Base-by-base conservation (phyloP, 1,284 basidiomycete genomes). In the Sporisorium iseilematis-ciliati region DNA sequence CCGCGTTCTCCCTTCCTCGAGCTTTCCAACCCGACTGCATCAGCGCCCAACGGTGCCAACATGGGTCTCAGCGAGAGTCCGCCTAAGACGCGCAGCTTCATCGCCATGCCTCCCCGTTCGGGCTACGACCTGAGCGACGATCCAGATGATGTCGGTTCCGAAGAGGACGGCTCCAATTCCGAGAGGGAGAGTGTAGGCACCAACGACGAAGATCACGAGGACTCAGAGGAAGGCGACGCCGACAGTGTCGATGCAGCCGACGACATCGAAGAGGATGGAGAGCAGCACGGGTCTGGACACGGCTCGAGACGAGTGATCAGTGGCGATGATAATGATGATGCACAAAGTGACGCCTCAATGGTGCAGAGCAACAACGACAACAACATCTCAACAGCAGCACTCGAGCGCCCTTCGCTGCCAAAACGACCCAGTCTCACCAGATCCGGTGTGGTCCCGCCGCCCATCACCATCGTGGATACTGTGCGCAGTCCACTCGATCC, bases 81-180 rank as follows among this genome's bases (percentile, higher is more conserved):
- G 26, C 84, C 84, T 29, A 85, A 84, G 65, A 80, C 72, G 18
- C 75, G 83, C 38, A 82, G 80, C 65, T 82, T 84, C 67, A 85
- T 85, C 63, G 82, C 78, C 25, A 82, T 85, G 72, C 84, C 84
- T 1, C 84, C 84, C 2, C 72, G 84, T 4, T 84, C 82, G 2
- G 84, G 84, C 33, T 85, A 85, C 56, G 81, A 84, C 23, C 67
- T 85, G 29, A 83, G 82, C 46, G 84, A 85, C 50, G 84, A 85
- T 59, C 83, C 84, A 1, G 84, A 85, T 56, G 82, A 82, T 55
- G 75, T 84, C 14, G 82, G 83, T 25, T 85, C 83, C 14, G 83
- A 85, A 45, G 80, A 72, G 18, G 80, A 84, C 41, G 82, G 81
- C 21, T 82, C 80, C 23, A 79, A 77, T 20, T 78, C 81, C 2